A percentile compares a stretch with the other conserved stretches of the same genome.
Conservation (phyloP, 306 rosid species). For the Acmispon strigosus region DNA sequence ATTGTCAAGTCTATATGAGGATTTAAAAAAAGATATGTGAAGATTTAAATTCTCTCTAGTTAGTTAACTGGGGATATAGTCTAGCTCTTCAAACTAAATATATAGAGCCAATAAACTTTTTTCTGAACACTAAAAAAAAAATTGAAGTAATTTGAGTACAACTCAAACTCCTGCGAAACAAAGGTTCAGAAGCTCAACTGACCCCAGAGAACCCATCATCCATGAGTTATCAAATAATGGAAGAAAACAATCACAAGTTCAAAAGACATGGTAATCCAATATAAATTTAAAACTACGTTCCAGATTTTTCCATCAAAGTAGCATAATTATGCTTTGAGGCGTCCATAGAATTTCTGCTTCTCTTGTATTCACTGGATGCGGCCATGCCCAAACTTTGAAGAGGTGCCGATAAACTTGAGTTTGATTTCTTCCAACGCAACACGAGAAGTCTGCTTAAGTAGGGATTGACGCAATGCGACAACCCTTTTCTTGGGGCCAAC, state of each 20-base stretch:
- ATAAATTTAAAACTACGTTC: background rate
- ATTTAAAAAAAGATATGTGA: too few species aligned
- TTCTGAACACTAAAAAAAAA: background rate
- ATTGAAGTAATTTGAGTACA: background rate
- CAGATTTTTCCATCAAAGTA: background rate
- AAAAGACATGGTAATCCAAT: background rate
- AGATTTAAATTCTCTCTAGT: too few species aligned
- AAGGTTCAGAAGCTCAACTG: background rate
- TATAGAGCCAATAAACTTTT: too few species aligned
- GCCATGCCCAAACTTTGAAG: slow-evolving; percentile 82
- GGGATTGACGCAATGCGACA: slow-evolving; percentile 71
- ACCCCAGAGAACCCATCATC: background rate
- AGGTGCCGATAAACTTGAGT: slow-evolving; percentile 82
- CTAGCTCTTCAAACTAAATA: too few species aligned
- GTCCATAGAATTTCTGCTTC: slow-evolving; percentile 75
- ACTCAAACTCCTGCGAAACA: background rate
- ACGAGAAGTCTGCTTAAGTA: slow-evolving; percentile 77
- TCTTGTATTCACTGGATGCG: slow-evolving; percentile 90
- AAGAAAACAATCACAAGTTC: background rate
- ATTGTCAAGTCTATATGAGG: too few species aligned
- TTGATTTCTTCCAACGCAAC: slow-evolving; percentile 73
- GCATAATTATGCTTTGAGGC: slow-evolving; percentile 51
- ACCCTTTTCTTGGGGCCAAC: too few species aligned
- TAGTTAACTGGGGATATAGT: too few species aligned
- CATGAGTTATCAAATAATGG: background rate